phyloP scores from a whole-genome alignment of 2,329 filamentous ascomycete species.

The Hymenotorrendiella dingleyae region DNA sequence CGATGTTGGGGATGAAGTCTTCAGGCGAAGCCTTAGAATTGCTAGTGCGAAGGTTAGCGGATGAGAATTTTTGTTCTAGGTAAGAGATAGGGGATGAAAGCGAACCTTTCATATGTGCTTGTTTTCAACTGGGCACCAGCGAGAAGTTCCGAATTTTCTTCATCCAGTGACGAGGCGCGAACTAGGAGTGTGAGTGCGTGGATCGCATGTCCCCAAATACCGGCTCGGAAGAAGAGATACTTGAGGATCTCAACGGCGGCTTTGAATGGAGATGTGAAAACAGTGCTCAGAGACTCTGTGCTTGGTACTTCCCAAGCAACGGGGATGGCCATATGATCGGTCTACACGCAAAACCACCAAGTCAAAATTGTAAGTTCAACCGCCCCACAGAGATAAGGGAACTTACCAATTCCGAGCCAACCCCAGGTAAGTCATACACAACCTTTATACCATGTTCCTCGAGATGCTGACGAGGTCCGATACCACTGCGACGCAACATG shows the following conservation, averaged over 20 bases:
- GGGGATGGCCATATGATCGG: background rate
- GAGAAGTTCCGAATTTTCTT: background rate
- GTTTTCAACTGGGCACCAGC: no score
- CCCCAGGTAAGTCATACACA: background rate
- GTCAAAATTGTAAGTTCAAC: background rate
- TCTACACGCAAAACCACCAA: background rate
- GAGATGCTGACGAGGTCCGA: background rate
- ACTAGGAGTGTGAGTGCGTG: background rate
- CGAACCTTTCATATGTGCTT: no score
- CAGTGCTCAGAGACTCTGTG: background rate
- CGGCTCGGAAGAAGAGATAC: background rate
- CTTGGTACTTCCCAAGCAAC: background rate
- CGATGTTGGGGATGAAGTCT: background rate
- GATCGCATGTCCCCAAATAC: background rate
- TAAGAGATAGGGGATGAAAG: no score
- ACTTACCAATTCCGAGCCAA: background rate
- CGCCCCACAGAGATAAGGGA: no score
- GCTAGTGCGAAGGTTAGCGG: no score
- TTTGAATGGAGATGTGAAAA: background rate
- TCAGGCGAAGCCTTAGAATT: background rate
- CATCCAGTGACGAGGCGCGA: background rate
- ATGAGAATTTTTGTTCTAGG: no score
- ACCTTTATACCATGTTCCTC: background rate
- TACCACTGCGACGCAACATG: background rate
- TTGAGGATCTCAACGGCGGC: background rate